Percentiles rank a stretch among this genome's conserved stretches.
phyloP scores from a whole-genome alignment of 768 basidiomycete genomes.

The Suillus placidus region DNA sequence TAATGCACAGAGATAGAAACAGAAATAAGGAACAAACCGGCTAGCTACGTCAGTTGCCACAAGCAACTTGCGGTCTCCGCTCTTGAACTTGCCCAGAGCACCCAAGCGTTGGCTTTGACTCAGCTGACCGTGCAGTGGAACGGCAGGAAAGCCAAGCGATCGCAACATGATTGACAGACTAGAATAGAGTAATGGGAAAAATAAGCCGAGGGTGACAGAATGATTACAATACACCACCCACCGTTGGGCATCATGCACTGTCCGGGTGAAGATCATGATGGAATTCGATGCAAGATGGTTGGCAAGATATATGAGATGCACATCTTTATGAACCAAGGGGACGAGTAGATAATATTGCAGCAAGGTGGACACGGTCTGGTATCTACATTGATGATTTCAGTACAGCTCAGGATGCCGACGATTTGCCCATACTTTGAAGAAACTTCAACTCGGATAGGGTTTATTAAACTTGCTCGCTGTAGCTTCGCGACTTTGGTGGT shows the following conservation, averaged over 20 bases:
- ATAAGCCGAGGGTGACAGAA: background rate
- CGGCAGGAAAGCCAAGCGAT: conserved; percentile 89
- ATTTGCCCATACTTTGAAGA: conserved; percentile 74
- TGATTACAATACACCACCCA: conserved; percentile 30
- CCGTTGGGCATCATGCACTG: conserved; percentile 91
- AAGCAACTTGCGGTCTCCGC: conserved; percentile 85
- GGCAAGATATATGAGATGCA: conserved; percentile 84
- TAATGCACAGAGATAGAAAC: background rate
- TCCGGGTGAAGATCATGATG: conserved; percentile 95
- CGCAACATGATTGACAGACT: conserved; percentile 90
- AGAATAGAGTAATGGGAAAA: conserved; percentile 1
- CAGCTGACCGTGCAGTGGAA: conserved; percentile 94
- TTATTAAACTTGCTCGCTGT: conserved; percentile 89
- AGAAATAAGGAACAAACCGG: conserved; percentile 52
- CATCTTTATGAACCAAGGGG: conserved; percentile 90
- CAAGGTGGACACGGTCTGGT: conserved; percentile 94
- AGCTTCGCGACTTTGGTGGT: conserved; percentile 97
- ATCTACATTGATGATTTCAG: conserved; percentile 51
- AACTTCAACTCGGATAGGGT: conserved; percentile 94
- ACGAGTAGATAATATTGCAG: conserved; percentile 96
- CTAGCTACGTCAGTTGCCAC: conserved; percentile 98
- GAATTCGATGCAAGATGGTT: conserved; percentile 91
- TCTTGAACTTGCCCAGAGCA: conserved; percentile 93
- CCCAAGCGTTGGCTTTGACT: conserved; percentile 93
- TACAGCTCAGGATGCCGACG: background rate